Percentiles rank a stretch among this genome's conserved stretches.
Conservation (phyloP, 1,139 yeast genomes). For the Pichia sp. region DNA sequence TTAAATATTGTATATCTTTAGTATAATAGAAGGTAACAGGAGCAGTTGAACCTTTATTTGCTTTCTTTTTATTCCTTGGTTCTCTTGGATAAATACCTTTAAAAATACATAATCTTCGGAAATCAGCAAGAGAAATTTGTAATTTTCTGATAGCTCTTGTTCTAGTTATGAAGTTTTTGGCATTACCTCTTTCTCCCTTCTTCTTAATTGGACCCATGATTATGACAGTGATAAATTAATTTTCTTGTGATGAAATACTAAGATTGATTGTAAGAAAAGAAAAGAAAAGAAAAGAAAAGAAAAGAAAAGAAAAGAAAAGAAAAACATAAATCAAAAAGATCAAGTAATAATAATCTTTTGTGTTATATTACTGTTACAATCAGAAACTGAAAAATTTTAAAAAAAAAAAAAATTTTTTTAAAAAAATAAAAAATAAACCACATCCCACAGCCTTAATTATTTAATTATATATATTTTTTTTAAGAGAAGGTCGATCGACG, state of each 20-base stretch:
- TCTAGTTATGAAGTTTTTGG: constrained; percentile 87
- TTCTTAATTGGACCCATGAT: constrained; percentile 51
- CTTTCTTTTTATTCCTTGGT: constrained; percentile 93
- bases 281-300: not conserved
- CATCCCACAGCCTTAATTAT: not conserved
- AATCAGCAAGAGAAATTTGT: constrained; percentile 95
- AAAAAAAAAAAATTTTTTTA: not conserved
- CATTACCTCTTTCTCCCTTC: constrained; percentile 84
- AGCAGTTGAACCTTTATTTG: constrained; percentile 94
- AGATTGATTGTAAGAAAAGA: not conserved
- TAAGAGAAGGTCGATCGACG: not conserved
- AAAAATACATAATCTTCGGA: constrained; percentile 94
- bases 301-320: not conserved
- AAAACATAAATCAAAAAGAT: not conserved
- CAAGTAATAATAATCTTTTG: no score
- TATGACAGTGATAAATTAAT: no score
- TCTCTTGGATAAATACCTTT: constrained; percentile 96
- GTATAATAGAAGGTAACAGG: constrained; percentile 91
- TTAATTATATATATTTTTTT: no score
- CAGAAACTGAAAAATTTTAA: not conserved
- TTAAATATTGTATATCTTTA: constrained; percentile 87
- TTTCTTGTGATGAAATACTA: no score
- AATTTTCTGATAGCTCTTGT: constrained; percentile 90
- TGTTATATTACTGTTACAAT: no score
- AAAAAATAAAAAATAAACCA: not conserved